These are phyloP conservation scores for Pistacia vera DNA, from an alignment of 345 rosid genomes.

Conservation along the genomic window DNA sequence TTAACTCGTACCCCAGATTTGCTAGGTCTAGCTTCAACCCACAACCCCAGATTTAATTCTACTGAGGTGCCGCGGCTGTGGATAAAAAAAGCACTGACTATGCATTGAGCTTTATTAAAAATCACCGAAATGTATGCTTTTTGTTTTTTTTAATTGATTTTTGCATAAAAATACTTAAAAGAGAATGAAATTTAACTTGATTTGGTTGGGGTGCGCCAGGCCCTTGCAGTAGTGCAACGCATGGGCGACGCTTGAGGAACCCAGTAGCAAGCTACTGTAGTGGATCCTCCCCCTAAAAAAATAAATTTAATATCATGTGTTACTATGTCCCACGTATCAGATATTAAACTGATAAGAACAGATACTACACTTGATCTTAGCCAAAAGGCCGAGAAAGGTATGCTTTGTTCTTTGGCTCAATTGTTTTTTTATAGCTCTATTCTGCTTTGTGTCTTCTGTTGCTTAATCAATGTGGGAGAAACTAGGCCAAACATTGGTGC, in stretches of 20 bases:
- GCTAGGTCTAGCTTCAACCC: too few species aligned
- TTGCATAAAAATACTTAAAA: too few species aligned
- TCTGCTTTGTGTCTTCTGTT: neutral
- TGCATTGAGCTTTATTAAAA: too few species aligned
- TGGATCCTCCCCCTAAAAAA: neutral
- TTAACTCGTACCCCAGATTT: too few species aligned
- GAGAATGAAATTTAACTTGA: neutral
- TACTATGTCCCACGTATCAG: slow-evolving; percentile 25
- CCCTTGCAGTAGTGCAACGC: neutral
- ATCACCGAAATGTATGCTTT: too few species aligned
- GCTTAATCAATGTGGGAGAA: neutral
- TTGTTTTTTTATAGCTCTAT: neutral
- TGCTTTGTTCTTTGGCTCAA: neutral
- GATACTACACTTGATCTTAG: slow-evolving; percentile 52
- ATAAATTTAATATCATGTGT: slow-evolving; percentile 23
- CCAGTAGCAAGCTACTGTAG: too few species aligned
- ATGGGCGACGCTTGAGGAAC: neutral
- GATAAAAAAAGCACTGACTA: too few species aligned
- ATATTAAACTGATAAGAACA: slow-evolving; percentile 54
- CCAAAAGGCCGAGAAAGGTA: slow-evolving; percentile 61
- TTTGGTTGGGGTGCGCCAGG: neutral
- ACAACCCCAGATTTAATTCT: too few species aligned
- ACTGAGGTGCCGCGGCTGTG: too few species aligned
- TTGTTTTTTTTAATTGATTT: too few species aligned
- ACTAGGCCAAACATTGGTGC: neutral